These are phyloP conservation scores for Stagonosporopsis cucurbitacearum DNA, from an alignment of 2,329 filamentous ascomycete species.

Conservation along the genomic window DNA sequence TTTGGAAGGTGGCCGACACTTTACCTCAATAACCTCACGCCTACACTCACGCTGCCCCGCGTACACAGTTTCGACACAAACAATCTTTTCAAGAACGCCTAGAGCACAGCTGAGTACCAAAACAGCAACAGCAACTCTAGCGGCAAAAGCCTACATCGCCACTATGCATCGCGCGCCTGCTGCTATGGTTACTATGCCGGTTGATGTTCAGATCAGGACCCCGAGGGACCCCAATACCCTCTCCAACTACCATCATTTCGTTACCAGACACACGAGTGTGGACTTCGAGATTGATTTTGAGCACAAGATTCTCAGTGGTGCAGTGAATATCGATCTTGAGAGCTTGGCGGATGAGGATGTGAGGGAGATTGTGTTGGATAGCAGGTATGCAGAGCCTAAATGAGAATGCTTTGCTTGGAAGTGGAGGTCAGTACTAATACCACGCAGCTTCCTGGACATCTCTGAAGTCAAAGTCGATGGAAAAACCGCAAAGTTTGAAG, in stretches of 20 bases:
- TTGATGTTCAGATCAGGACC: constrained; percentile 50
- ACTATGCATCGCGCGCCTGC: constrained; percentile 34
- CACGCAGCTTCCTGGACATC: constrained; percentile 71
- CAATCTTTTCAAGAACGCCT: constrained; percentile 10
- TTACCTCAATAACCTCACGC: constrained; percentile 10
- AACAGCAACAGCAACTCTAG: neutral
- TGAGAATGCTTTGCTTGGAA: too few relatives aligned
- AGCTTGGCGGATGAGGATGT: constrained; percentile 76
- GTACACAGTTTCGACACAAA: neutral
- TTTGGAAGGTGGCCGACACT: constrained; percentile 20
- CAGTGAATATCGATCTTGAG: constrained; percentile 77
- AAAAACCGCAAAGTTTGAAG: constrained; percentile 68
- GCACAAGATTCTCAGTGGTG: constrained; percentile 76
- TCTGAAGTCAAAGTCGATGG: constrained; percentile 73
- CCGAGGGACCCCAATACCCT: constrained; percentile 85
- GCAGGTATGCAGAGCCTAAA: constrained; percentile 55
- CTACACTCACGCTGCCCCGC: constrained; percentile 14
- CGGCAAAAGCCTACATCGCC: constrained; percentile 11
- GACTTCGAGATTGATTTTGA: constrained; percentile 86
- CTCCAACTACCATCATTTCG: constrained; percentile 89
- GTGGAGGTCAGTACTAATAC: neutral
- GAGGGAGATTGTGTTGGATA: constrained; percentile 83
- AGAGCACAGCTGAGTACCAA: constrained; percentile 13
- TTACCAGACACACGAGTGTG: constrained; percentile 81
- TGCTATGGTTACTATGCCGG: constrained; percentile 47